These are phyloP conservation scores for Candida chauliodis DNA, from an alignment of 805 yeast species.

Conservation along the genomic window DNA sequence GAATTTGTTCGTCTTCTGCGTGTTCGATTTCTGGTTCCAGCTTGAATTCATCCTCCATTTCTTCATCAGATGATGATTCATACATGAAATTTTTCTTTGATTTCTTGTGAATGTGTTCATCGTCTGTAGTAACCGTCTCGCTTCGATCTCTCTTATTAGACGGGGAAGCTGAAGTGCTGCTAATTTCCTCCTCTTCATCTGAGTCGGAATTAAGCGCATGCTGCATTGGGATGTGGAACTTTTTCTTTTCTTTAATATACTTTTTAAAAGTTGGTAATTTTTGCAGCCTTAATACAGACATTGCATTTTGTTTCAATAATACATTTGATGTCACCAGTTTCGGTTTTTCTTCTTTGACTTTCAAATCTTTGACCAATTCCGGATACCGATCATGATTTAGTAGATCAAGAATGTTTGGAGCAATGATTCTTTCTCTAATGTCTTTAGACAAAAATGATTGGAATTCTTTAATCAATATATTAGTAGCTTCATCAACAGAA, in stretches of 20 bases:
- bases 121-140: conserved; percentile 23
- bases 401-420: conserved; percentile 60
- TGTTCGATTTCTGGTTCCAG: conserved; percentile 15
- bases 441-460: conserved; percentile 63
- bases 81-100: conserved; percentile 29
- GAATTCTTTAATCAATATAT: conserved; percentile 59
- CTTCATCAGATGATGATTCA: conserved; percentile 33
- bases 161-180: conserved; percentile 36
- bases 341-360: conserved; percentile 24
- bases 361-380: conserved; percentile 35
- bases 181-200: conserved; percentile 30
- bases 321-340: conserved; percentile 15
- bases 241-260: conserved; percentile 25
- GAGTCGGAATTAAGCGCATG: conserved; percentile 49
- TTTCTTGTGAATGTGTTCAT: conserved; percentile 18
- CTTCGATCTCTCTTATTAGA: conserved; percentile 29
- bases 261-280: conserved; percentile 34
- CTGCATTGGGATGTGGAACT: conserved; percentile 45
- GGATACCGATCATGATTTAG: conserved; percentile 61
- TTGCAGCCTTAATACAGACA: conserved; percentile 22
- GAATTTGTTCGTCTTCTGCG: conserved; percentile 21
- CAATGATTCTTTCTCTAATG: conserved; percentile 67
- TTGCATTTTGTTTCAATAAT: conserved; percentile 23
- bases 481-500: conserved; percentile 56
- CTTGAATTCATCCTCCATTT: conserved; percentile 21